Evolutionary conservation across 495 filamentous ascomycete genomes (phyloP), one percentile per base, ranked within the genome.

Genomic region (Collariella sp.): DNA sequence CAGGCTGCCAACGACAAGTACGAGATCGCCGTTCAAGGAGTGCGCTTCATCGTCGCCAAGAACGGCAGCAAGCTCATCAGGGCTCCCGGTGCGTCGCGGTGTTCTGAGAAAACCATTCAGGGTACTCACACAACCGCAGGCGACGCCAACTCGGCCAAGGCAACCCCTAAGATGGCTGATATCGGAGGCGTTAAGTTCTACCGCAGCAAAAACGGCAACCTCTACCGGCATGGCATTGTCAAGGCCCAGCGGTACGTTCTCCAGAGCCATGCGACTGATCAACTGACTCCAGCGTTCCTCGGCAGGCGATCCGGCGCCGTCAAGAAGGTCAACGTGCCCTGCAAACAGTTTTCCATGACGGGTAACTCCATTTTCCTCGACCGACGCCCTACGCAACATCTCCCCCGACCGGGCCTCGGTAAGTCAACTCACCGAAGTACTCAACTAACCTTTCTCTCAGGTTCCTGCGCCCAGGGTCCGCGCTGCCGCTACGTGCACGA

Each of bases 201-300:
- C 57, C 80, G 91, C 51, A 96, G 87, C 69, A 95, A 93, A 67
- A 86, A 85, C 60, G 91, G 91, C 49, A 97, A 97, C 52, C 79
- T 97, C 49, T 86, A 89, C 62, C 87, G 89, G 43, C 76, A 83
- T 57, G 84, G 83, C 24, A 70, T 87, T 48, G 74, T 88, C 47
- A 82, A 82, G 62, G 78, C 76, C 41, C 80, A 80, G 58, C 78
- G 76, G 86, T 87, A 81, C 74, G 83, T 72, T 23, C 7, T 49
- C 45, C 50, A 38, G 36, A 10, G 12, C 38, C 13, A 20, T 18
- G 22, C 2, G 26, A 43, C n/a, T 35, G 51, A 24, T 9, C 54
- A 36, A 56, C 68, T 71, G 58, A 72, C 58, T 40, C 35, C 41
- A 53, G 35, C 19, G 33, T 47, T 23, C 11, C 18, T 5, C 22